Base-by-base conservation (phyloP, 2,329 filamentous ascomycete species). In the Penicillium sp. region DNA sequence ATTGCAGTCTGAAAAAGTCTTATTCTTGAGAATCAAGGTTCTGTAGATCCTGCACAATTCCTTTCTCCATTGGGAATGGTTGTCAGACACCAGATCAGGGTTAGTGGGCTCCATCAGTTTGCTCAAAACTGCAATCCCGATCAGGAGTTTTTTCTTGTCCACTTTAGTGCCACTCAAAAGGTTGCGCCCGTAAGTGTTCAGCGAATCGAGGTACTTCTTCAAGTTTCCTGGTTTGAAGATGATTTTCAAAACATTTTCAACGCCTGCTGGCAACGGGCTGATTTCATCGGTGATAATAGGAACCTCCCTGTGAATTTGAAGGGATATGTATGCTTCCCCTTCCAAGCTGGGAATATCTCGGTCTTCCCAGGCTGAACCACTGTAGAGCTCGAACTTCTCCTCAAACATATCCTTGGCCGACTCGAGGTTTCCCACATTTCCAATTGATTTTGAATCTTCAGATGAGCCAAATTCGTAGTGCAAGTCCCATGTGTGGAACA, bases 301-400 rank as follows among this genome's bases (percentile, higher is more conserved):
- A 10, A 3, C 4, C 16, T 51, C 40, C 26, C 42, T 16, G n/a
- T 38, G n/a, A 10, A 26, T 31, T 4, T 51, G 26, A 11, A 61
- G 28, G 11, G 50, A 54, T 3, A 59, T 8, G 31, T 26, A 53
- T 3, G 9, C 31, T 9, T 10, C 10, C 4, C 11, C 31, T 6
- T 10, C 10, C 4, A 37, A 3, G 10, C 7, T 10, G 2, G 57
- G 35, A 4, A 17, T 5, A 11, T 53, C 8, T 28, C 56, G 46
- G 19, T 55, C 7, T 16, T 45, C 8, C 60, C 60, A 61, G 1
- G 3, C 3, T 11, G 57, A 22, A 35, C 25, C 28, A 28, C 47
- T 51, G 3, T 11, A 12, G 0, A 5, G 11, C 25, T 41, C 11
- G 43, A 61, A 62, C 1, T 17, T 25, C 6, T 12, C 5, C 25